Evolutionary conservation across 495 filamentous ascomycete species (phyloP).

Genomic region (Rhizodiscina lignyota): DNA sequence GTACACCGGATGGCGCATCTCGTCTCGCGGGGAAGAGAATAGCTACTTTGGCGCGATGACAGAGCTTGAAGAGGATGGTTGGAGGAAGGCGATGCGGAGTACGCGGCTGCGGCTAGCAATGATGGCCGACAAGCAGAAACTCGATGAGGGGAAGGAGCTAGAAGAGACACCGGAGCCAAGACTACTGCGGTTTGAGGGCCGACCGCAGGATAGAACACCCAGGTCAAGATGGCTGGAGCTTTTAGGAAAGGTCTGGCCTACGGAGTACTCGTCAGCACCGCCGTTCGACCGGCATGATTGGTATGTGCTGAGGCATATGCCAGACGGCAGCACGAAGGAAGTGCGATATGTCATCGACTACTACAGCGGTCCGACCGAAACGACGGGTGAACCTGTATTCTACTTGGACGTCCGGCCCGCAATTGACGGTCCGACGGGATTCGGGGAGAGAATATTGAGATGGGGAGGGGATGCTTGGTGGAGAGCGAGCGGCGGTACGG

Average conservation of each 20-base stretch:
- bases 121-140: slow-evolving; percentile 2
- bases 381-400: slow-evolving; percentile 87
- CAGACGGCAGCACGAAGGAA: slow-evolving; percentile 39
- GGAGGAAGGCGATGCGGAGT: no score
- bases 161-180: slow-evolving; percentile 40
- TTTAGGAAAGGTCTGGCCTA: slow-evolving; percentile 62
- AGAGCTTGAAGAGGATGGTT: background rate
- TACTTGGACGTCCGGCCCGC: slow-evolving; percentile 94
- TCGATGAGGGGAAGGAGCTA: slow-evolving; percentile 22
- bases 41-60: background rate
- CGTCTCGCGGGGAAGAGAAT: slow-evolving; percentile 51
- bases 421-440: slow-evolving; percentile 62
- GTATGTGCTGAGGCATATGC: slow-evolving; percentile 59
- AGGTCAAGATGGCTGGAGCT: slow-evolving; percentile 70
- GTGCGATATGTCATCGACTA: slow-evolving; percentile 96
- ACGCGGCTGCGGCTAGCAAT: background rate
- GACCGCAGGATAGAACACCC: slow-evolving; percentile 76
- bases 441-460: slow-evolving; percentile 66
- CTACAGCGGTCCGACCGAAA: slow-evolving; percentile 75
- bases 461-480: slow-evolving; percentile 95
- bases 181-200: slow-evolving; percentile 71
- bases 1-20: slow-evolving; percentile 52
- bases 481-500: slow-evolving; percentile 54
- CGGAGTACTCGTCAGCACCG: slow-evolving; percentile 57
- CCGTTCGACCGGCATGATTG: slow-evolving; percentile 99